Base-by-base conservation (phyloP, 73 alveolate genomes). In the Paramecium sonneborni region DNA sequence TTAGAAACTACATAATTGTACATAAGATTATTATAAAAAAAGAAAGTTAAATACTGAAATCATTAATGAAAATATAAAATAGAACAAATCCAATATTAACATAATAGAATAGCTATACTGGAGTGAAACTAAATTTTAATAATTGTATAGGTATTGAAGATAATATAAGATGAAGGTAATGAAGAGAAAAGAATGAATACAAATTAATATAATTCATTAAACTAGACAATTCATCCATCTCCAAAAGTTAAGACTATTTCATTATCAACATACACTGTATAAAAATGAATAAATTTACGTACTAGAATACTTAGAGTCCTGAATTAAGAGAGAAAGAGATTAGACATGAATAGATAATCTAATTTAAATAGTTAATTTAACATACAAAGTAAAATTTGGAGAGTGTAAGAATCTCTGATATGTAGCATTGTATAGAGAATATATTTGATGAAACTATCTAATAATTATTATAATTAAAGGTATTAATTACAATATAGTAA, bases 1-100 rank as follows among this genome's bases (percentile, higher is more conserved):
- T 79, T 79, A 79, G 90, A 79, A 79, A 44, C 55, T 79, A 21
- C 41, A 39, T 5, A 44, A 38, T 79, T 79, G 90, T 79, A 79
- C 26, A 39, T 0, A 20, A 37, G 20, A 34, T 41, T 8, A 18
- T 30, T 20, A 23, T 41, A 24, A 20, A 24, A 20, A 52, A 52
- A 79, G 90, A 79, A 44, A 43, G 48, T 44, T 44, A 79, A 79
- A 79, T 79, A 79, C 56, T 79, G 44, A 79, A 44, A 79, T 79
- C 90, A 5, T 44, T 79, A 62, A 79, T 79, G 90, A 79, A 79
- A 79, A 79, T 79, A 39, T 34, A 79, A 79, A 37, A 57, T 24
- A 38, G 74, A 46, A 79, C 90, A 8, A 79, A 79, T 79, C 90
- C 90, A 43, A 46, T 26, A 18, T 24, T 62, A 30, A 62, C 84